phyloP scores from a whole-genome alignment of 345 rosid species.

The Gossypium rotundifolium region DNA sequence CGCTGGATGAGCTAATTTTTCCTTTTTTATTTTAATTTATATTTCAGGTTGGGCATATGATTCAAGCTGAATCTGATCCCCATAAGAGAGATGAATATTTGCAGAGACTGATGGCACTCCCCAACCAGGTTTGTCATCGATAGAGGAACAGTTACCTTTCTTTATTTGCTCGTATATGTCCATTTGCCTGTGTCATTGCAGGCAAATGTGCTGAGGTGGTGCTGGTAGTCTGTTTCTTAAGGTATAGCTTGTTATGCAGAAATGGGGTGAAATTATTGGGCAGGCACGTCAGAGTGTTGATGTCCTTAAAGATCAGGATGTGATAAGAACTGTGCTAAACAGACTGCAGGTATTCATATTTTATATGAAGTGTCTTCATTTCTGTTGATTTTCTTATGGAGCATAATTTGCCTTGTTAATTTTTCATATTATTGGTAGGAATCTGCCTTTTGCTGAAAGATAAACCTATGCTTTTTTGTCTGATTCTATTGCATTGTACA shows the following conservation, averaged over 20 bases:
- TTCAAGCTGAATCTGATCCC: slow-evolving; percentile 95
- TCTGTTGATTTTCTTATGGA: background rate
- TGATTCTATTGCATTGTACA: background rate
- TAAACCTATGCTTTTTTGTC: background rate
- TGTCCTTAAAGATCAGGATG: slow-evolving; percentile 80
- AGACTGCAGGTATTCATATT: slow-evolving; percentile 68
- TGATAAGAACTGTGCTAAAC: slow-evolving; percentile 86
- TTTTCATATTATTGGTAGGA: background rate
- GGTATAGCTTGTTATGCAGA: slow-evolving; percentile 44
- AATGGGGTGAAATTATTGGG: slow-evolving; percentile 93
- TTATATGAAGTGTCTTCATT: background rate
- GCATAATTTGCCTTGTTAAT: background rate
- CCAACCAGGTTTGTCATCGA: slow-evolving; percentile 62
- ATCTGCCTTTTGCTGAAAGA: background rate
- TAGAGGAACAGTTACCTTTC: background rate
- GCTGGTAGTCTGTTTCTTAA: slow-evolving; percentile 9
- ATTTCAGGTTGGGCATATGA: slow-evolving; percentile 89
- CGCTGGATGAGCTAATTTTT: background rate
- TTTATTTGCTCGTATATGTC: background rate
- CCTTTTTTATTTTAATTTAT: background rate
- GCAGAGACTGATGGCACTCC: slow-evolving; percentile 90
- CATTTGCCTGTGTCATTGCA: background rate
- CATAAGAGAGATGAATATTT: slow-evolving; percentile 95
- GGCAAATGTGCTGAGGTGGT: background rate
- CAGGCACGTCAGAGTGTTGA: slow-evolving; percentile 97